phyloP scores from a whole-genome alignment of 1,284 basidiomycete species.

The Chalciporus sp. region DNA sequence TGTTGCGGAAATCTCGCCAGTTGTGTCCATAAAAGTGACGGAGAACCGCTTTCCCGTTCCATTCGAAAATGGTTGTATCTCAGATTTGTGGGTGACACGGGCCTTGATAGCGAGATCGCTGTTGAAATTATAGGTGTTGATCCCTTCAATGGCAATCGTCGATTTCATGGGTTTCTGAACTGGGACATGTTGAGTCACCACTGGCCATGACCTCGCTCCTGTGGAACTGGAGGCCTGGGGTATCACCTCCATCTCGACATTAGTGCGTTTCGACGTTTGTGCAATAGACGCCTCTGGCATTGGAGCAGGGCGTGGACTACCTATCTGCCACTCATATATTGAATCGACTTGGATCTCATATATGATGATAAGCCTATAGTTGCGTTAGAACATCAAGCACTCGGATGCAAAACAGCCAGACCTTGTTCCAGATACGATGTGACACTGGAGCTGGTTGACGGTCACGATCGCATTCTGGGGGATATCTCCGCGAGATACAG shows the following conservation, averaged over 20 bases:
- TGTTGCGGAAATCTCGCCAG: slow-evolving; percentile 91
- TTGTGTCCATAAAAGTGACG: slow-evolving; percentile 93
- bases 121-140: slow-evolving; percentile 84
- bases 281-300: slow-evolving; percentile 22
- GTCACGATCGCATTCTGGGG: slow-evolving; percentile 74
- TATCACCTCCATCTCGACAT: slow-evolving; percentile 3
- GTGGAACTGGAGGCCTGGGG: slow-evolving; percentile 21
- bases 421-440: slow-evolving; percentile 84
- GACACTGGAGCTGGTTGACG: slow-evolving; percentile 81
- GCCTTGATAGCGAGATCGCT: slow-evolving; percentile 99
- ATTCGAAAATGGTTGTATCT: slow-evolving; percentile 91
- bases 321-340: slow-evolving; percentile 68
- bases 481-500: slow-evolving; percentile 72
- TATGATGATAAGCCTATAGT: slow-evolving; percentile 79
- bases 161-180: slow-evolving; percentile 39
- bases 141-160: slow-evolving; percentile 88
- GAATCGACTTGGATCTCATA: slow-evolving; percentile 68
- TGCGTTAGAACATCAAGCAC: slow-evolving; percentile 9
- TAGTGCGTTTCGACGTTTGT: slow-evolving; percentile 19
- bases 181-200: slow-evolving; percentile 26
- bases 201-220: slow-evolving; percentile 12
- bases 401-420: slow-evolving; percentile 32
- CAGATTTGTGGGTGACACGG: slow-evolving; percentile 87
- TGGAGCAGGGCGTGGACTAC: slow-evolving; percentile 50
- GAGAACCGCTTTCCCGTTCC: slow-evolving; percentile 97